Conservation (phyloP, 441 rosid genomes). For the Brassica balearica region DNA sequence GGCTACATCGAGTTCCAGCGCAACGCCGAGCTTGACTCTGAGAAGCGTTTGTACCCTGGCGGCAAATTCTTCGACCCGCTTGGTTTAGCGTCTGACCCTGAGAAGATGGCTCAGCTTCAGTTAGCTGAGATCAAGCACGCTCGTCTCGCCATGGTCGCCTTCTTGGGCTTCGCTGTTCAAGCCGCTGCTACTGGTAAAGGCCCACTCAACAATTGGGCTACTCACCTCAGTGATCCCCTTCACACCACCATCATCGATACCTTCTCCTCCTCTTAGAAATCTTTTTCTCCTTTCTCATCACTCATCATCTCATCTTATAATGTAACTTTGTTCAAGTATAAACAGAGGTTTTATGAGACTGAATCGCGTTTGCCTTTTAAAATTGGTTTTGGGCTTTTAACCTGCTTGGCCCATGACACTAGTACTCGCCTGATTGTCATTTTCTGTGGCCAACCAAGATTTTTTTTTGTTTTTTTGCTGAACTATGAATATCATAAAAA, state of each 20-base stretch:
- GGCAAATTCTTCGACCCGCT: conserved; percentile 86
- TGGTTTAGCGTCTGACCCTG: conserved; percentile 84
- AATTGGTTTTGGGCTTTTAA: conserved; percentile 16
- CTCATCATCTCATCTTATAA: not conserved
- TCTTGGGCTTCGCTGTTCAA: conserved; percentile 87
- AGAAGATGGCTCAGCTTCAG: conserved; percentile 80
- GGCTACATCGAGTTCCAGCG: conserved; percentile 98
- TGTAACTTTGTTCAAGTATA: conserved; percentile 14
- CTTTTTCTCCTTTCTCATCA: not conserved
- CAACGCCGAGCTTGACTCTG: conserved; percentile 90
- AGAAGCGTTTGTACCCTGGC: conserved; percentile 76
- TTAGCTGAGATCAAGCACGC: conserved; percentile 98
- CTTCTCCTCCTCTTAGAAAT: conserved; percentile 49
- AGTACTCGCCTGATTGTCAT: not conserved
- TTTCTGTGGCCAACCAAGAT: not conserved
- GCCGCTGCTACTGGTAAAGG: conserved; percentile 93
- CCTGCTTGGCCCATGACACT: conserved; percentile 7
- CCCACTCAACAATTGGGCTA: conserved; percentile 92
- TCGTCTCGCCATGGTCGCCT: conserved; percentile 93
- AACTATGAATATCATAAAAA: too few species aligned
- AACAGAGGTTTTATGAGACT: not conserved
- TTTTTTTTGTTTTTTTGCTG: too few species aligned
- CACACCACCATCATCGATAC: conserved; percentile 93
- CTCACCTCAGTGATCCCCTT: conserved; percentile 93
- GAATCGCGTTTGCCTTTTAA: conserved; percentile 5